Evolutionary conservation across 73 alveolate species (phyloP).

Genomic region (Symbiodinium pilosum): DNA sequence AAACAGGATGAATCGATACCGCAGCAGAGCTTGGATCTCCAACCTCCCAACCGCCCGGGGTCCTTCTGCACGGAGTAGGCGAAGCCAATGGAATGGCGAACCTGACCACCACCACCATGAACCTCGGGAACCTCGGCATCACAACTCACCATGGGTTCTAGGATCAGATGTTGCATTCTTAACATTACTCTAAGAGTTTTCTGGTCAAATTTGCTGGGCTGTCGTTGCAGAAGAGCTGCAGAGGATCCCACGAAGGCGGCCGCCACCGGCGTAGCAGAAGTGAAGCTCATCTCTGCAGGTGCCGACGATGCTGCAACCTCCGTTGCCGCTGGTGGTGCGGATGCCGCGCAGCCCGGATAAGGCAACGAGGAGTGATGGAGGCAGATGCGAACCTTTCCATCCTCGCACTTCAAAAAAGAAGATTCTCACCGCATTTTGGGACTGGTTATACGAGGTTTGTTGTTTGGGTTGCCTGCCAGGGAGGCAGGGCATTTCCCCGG

Average conservation of each 20-base stretch:
- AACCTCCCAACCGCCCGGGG: too few relatives aligned
- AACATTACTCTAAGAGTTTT: too few relatives aligned
- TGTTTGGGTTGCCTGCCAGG: not conserved
- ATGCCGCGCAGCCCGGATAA: not conserved
- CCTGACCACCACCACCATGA: too few relatives aligned
- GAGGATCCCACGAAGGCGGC: slow-evolving; percentile 81
- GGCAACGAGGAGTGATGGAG: not conserved
- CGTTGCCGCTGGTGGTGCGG: too few relatives aligned
- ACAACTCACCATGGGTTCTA: too few relatives aligned
- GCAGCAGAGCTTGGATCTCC: not conserved
- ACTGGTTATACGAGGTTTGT: not conserved
- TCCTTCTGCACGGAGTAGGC: slow-evolving; percentile 72
- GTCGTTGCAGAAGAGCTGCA: slow-evolving; percentile 15
- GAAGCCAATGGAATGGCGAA: slow-evolving; percentile 7
- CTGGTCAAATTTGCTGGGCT: too few relatives aligned
- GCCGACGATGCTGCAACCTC: slow-evolving; percentile 25
- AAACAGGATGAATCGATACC: not conserved
- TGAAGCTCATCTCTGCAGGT: not conserved
- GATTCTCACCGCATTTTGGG: not conserved
- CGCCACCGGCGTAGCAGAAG: slow-evolving; percentile 42
- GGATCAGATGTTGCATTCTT: too few relatives aligned
- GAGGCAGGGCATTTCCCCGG: too few relatives aligned
- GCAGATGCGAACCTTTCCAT: not conserved
- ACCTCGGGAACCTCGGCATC: too few relatives aligned
- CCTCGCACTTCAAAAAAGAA: not conserved